Evolutionary conservation across 257 asterid species (phyloP), one percentile per base, ranked within the genome.

Genomic region (Galeopsis tetrahit): DNA sequence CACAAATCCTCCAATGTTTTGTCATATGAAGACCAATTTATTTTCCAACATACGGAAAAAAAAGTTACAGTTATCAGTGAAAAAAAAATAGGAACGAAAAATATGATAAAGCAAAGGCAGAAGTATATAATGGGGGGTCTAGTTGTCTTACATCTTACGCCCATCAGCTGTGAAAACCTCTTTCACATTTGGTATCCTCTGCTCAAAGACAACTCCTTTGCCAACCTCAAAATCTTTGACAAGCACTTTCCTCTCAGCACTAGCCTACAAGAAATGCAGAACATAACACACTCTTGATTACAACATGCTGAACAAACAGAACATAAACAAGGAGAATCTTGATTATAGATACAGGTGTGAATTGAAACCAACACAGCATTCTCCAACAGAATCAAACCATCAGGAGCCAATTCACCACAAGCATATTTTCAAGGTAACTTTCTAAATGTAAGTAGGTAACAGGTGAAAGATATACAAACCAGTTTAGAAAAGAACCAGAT

Each of bases 241-340:
- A 33, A 94, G 99, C 75, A 94, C 99, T 90, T 80, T 96, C 82
- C 96, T 90, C 85, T 91, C 98, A 74, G 92, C 92, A 81, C 56
- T 55, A 38, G 85, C 96, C 98, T 93, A 78, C 71, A 71, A 62
- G 72, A 75, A 17, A 71, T 56, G 17, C 21, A 66, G 34, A 73
- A 52, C 7, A 66, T 28, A 34, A 63, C 63, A 59, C 17, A 59
- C 46, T 68, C 55, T 35, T 8, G 44, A 43, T 72, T 73, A 60
- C 33, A 49, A 69, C 66, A 60, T 43, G 59, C 51, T 31, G 38
- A 75, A 69, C 57, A 77, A 36, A 56, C n/a, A 17, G 2, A 80
- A 57, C 31, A 52, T 36, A 65, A 40, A 63, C 55, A 63, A 59
- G 51, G 63, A 63, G 31, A 71, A 52, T 64, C 63, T 31, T 40